Base-by-base conservation (phyloP, 2,329 filamentous ascomycete genomes). In the Elsinoe batatas region DNA sequence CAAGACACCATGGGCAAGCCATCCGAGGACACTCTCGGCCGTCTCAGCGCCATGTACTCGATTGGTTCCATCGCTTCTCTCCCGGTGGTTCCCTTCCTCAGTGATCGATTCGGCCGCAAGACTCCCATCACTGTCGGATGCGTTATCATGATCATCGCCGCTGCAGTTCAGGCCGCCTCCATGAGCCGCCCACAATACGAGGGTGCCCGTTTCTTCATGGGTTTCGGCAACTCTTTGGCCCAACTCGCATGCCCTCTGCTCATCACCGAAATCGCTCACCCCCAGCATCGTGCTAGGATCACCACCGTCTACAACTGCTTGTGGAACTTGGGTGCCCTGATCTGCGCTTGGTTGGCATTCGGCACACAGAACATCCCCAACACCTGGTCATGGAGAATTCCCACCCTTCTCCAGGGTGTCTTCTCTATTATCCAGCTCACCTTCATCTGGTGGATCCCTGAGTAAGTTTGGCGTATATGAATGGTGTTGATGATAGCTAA, bases 331-430 rank as follows among this genome's bases (percentile, higher is more conserved):
- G 74, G 74, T 26, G 67, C 68, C 32, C 74, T 76, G 58, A 63
- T 76, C 43, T 73, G 73, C 18, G 70, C 73, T 35, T 76, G 74
- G 74, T 62, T 70, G 2, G 75, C 73, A 13, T 76, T 69, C 55
- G 73, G 73, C 36, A 76, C 71, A 0, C 66, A 71, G 18, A 67
- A 68, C 40, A 71, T 73, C 15, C 26, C 57, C 7, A 68, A 61
- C 54, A 68, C 59, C 63, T 80, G 77, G 78, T 72, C 72, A 0
- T 78, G 75, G 79, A 69, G 76, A 44, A 69, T 80, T 15, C 80
- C 79, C 0, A 76, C 76, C 1, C 67, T 81, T 3, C 63, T 79
- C 1, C 80, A 82, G 62, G 72, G 74, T 42, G 58, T 75, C 3
- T 76, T 72, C 11, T 74, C 74, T 12, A 58, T 73, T 12, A 62